These are phyloP conservation scores for Trichoderma virens DNA, from an alignment of 495 filamentous ascomycete species.

Conservation along the genomic window DNA sequence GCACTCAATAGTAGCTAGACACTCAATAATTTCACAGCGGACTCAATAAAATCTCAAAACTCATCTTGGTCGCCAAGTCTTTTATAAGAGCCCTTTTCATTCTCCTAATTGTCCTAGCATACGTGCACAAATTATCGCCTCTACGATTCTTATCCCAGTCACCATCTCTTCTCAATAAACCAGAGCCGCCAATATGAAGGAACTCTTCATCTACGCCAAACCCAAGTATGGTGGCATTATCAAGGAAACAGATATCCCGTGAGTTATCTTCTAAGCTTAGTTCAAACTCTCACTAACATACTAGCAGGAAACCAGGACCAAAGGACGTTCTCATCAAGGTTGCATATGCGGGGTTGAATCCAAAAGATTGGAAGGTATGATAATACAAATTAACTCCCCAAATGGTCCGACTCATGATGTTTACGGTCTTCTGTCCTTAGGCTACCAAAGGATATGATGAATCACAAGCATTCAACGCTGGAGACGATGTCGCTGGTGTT, in stretches of 20 bases:
- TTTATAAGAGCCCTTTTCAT: too few relatives aligned
- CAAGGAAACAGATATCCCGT: background rate
- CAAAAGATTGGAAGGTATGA: constrained; percentile 26
- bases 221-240: background rate
- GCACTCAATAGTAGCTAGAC: too few relatives aligned
- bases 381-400: background rate
- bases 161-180: too few relatives aligned
- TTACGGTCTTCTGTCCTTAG: background rate
- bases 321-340: constrained; percentile 39
- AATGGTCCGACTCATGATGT: background rate
- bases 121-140: too few relatives aligned
- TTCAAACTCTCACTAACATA: background rate
- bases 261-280: background rate
- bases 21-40: too few relatives aligned
- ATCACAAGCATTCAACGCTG: constrained; percentile 20
- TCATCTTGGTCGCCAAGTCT: too few relatives aligned
- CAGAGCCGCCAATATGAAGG: background rate
- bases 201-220: background rate
- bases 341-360: constrained; percentile 20
- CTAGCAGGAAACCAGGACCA: background rate
- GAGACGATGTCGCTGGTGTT: constrained; percentile 37
- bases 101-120: too few relatives aligned
- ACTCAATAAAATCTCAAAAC: too few relatives aligned
- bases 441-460: background rate
- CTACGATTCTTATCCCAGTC: too few relatives aligned